Evolutionary conservation across 805 yeast species (phyloP).

Genomic region (Komagataella phaffii): DNA sequence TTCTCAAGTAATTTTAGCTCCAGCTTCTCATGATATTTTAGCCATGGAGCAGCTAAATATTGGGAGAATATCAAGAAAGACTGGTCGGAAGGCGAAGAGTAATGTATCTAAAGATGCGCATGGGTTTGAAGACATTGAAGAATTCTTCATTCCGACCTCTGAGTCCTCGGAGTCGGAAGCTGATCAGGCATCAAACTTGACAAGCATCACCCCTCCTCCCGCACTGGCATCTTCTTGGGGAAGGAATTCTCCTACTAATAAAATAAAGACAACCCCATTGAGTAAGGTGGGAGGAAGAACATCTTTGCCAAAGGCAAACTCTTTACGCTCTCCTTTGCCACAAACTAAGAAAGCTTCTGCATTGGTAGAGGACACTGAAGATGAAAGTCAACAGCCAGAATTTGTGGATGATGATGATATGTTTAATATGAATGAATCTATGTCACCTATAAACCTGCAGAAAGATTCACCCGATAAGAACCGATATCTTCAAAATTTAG

Average conservation of each 20-base stretch:
- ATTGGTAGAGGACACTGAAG: background rate
- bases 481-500: conserved; percentile 3
- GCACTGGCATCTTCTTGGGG: background rate
- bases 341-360: conserved; percentile 1
- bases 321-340: conserved; percentile 1
- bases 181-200: background rate
- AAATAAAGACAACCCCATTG: background rate
- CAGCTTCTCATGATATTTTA: background rate
- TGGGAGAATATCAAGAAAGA: conserved; percentile 55
- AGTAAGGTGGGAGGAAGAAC: background rate
- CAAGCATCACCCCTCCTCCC: background rate
- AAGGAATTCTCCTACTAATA: background rate
- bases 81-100: conserved; percentile 38
- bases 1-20: background rate
- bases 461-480: conserved; percentile 2
- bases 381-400: conserved; percentile 1
- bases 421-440: background rate
- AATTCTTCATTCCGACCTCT: conserved; percentile 42
- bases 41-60: conserved; percentile 27
- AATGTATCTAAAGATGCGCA: conserved; percentile 39
- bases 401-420: background rate
- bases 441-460: conserved; percentile 2
- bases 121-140: conserved; percentile 58
- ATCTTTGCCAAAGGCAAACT: background rate
- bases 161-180: conserved; percentile 17